Percentiles rank a stretch among this genome's conserved stretches.
Conservation (phyloP, 2,329 filamentous ascomycete genomes). For the Hypoxylon sp. region DNA sequence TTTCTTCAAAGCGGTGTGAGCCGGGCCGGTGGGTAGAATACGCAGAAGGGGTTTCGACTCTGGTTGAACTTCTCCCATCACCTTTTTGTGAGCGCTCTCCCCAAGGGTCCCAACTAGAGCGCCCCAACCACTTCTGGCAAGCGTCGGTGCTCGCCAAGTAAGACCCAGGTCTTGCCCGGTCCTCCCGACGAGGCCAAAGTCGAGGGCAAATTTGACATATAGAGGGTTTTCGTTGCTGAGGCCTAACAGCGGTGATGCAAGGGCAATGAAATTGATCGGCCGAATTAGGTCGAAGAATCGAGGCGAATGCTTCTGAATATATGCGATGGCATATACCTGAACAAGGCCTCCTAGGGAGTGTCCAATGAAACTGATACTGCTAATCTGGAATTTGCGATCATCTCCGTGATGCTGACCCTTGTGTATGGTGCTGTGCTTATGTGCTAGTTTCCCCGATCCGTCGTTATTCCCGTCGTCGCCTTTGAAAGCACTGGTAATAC, state of each 20-base stretch:
- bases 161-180: constrained; percentile 95
- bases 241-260: constrained; percentile 90
- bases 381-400: constrained; percentile 81
- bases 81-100: constrained; percentile 73
- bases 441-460: constrained; percentile 64
- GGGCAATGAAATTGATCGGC: constrained; percentile 89
- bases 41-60: constrained; percentile 90
- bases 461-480: constrained; percentile 59
- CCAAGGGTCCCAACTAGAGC: constrained; percentile 87
- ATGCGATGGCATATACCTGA: constrained; percentile 94
- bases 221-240: constrained; percentile 97
- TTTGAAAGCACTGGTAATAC: constrained; percentile 59
- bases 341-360: constrained; percentile 92
- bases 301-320: constrained; percentile 96
- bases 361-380: constrained; percentile 94
- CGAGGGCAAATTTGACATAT: constrained; percentile 96
- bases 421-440: constrained; percentile 75
- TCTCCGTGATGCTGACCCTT: constrained; percentile 53
- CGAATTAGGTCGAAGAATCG: constrained; percentile 88
- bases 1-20: constrained; percentile 86
- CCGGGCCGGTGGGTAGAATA: constrained; percentile 91
- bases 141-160: constrained; percentile 91
- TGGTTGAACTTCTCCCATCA: constrained; percentile 75
- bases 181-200: constrained; percentile 95
- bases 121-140: constrained; percentile 89